These are phyloP conservation scores for Tremellales sp. DNA, from an alignment of 1,284 basidiomycete species.

Conservation along the genomic window DNA sequence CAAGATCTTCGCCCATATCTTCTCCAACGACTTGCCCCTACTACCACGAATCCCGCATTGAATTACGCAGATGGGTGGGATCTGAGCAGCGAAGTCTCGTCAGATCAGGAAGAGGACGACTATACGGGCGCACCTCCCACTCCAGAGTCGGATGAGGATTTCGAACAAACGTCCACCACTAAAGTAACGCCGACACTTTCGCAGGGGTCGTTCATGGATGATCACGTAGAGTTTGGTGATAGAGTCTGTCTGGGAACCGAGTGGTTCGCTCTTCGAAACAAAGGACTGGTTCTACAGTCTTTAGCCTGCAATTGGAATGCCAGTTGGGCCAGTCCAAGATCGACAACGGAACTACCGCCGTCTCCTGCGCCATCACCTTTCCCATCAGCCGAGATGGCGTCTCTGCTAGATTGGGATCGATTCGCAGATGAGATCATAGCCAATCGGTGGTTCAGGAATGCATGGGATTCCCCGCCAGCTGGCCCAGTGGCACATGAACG, in stretches of 20 bases:
- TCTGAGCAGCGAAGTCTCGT: conserved; percentile 9
- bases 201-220: conserved; percentile 5
- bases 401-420: conserved; percentile 1
- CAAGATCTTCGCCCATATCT: conserved; percentile 23
- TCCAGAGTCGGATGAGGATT: conserved; percentile 23
- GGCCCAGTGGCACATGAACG: no score
- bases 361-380: no score
- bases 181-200: conserved; percentile 4
- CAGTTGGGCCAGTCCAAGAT: background rate
- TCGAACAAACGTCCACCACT: conserved; percentile 7
- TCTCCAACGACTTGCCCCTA: conserved; percentile 20
- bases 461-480: no score
- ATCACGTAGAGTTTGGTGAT: conserved; percentile 27
- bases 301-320: conserved; percentile 15
- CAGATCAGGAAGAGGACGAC: conserved; percentile 20
- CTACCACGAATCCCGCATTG: conserved; percentile 7
- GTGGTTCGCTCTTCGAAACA: conserved; percentile 24
- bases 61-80: conserved; percentile 30
- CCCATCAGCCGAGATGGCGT: background rate
- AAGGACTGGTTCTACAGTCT: conserved; percentile 1
- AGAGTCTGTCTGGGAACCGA: conserved; percentile 29
- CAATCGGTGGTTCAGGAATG: conserved; percentile 11
- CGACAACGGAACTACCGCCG: background rate
- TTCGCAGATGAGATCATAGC: conserved; percentile 11
- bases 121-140: conserved; percentile 40